Evolutionary conservation across 108 stramenopile species (phyloP).

Genomic region (Fragilaria radians): DNA sequence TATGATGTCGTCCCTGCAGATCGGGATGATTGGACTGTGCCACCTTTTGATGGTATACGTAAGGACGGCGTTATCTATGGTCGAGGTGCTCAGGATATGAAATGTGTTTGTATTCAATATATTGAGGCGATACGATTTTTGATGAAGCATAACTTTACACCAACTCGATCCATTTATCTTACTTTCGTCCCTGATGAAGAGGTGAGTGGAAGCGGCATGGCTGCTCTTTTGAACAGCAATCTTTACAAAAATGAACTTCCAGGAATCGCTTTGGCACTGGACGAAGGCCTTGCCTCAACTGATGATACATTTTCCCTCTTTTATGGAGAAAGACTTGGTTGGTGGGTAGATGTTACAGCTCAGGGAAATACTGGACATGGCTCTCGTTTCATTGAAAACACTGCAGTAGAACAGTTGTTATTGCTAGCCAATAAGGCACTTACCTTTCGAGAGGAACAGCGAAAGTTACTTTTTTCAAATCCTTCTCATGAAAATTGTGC

Average conservation of each 20-base stretch:
- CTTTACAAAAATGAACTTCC: slow-evolving; percentile 34
- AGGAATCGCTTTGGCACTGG: slow-evolving; percentile 78
- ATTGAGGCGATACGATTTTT: slow-evolving; percentile 71
- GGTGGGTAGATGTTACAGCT: slow-evolving; percentile 87
- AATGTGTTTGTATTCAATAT: slow-evolving; percentile 95
- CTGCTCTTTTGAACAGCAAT: slow-evolving; percentile 55
- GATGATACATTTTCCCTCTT: slow-evolving; percentile 84
- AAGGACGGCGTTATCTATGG: slow-evolving; percentile 87
- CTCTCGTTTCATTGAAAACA: slow-evolving; percentile 88
- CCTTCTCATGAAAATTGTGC: slow-evolving; percentile 60
- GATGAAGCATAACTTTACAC: slow-evolving; percentile 22
- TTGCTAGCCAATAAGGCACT: slow-evolving; percentile 80
- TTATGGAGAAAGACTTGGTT: slow-evolving; percentile 91
- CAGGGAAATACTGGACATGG: slow-evolving; percentile 93
- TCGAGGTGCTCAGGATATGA: slow-evolving; percentile 95
- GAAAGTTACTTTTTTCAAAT: slow-evolving; percentile 55
- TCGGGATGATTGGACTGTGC: slow-evolving; percentile 53
- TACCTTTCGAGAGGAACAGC: slow-evolving; percentile 80
- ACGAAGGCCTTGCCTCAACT: slow-evolving; percentile 82
- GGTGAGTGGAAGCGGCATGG: slow-evolving; percentile 89
- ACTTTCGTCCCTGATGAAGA: slow-evolving; percentile 72
- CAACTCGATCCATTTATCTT: slow-evolving; percentile 51
- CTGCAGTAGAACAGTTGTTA: slow-evolving; percentile 91
- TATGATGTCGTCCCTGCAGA: slow-evolving; percentile 96
- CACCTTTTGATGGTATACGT: slow-evolving; percentile 76